Evolutionary conservation across 768 basidiomycete genomes (phyloP).

Genomic region (Tylopilus felleus): DNA sequence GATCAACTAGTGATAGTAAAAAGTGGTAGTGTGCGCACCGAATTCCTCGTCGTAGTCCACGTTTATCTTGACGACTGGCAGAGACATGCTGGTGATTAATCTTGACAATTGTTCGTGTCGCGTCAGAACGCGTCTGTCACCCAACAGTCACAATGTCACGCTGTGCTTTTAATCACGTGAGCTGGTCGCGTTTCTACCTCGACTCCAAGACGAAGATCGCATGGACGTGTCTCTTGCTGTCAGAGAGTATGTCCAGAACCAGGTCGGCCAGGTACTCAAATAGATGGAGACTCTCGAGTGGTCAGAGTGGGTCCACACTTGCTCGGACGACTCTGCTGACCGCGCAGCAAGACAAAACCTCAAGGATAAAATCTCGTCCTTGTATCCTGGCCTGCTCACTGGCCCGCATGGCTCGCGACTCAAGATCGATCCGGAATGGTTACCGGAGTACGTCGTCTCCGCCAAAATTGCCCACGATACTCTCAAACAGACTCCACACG

Average conservation of each 20-base stretch:
- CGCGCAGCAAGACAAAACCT: neutral
- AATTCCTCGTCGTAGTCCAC: slow-evolving; percentile 73
- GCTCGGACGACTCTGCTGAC: neutral
- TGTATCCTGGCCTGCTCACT: slow-evolving; percentile 5
- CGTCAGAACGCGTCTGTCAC: slow-evolving; percentile 31
- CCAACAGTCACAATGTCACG: slow-evolving; percentile 16
- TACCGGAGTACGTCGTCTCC: slow-evolving; percentile 2
- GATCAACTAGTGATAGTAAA: slow-evolving; percentile 1
- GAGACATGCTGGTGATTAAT: slow-evolving; percentile 50
- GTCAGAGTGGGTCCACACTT: slow-evolving; percentile 11
- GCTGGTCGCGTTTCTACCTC: neutral
- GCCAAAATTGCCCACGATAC: neutral
- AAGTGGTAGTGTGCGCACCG: slow-evolving; percentile 37
- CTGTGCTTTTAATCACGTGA: slow-evolving; percentile 12
- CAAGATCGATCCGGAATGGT: neutral
- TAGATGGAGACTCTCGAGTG: slow-evolving; percentile 9
- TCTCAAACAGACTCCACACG: slow-evolving; percentile 1
- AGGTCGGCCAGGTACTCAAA: slow-evolving; percentile 10
- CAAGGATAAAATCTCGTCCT: slow-evolving; percentile 1
- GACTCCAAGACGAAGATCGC: neutral
- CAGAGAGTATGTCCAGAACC: slow-evolving; percentile 14
- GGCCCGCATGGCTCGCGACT: slow-evolving; percentile 2
- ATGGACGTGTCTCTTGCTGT: slow-evolving; percentile 8
- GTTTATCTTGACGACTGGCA: slow-evolving; percentile 55
- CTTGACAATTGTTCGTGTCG: slow-evolving; percentile 1